Evolutionary conservation across 2,329 filamentous ascomycete genomes (phyloP).

Genomic region (Ambrosiella xylebori): DNA sequence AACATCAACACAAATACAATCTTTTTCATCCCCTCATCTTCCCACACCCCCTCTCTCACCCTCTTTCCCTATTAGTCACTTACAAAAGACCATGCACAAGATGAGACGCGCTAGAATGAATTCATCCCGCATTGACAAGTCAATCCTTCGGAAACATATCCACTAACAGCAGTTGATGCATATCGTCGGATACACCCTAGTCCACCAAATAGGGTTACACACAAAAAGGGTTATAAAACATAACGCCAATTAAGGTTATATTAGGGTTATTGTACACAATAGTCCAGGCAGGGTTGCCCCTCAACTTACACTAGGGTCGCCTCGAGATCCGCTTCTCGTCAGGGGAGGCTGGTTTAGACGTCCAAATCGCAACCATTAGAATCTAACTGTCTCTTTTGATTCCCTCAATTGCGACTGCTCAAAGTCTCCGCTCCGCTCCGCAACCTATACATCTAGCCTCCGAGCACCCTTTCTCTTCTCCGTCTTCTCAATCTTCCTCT

Average conservation of each 20-base stretch:
- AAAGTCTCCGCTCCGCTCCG: background rate
- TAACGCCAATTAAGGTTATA: background rate
- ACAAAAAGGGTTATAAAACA: too few relatives aligned
- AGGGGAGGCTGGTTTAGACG: background rate
- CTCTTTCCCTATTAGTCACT: slow-evolving; percentile 2
- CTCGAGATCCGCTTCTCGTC: background rate
- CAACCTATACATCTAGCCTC: background rate
- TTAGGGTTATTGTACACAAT: background rate
- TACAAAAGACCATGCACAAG: background rate
- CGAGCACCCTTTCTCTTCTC: too few relatives aligned
- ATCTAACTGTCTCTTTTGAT: slow-evolving; percentile 49
- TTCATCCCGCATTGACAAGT: background rate
- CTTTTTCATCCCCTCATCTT: too few relatives aligned
- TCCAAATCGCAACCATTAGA: slow-evolving; percentile 30
- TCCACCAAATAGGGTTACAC: too few relatives aligned
- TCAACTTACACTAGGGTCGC: background rate
- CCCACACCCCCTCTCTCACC: background rate
- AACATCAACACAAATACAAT: too few relatives aligned
- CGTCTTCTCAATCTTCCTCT: slow-evolving; percentile 20
- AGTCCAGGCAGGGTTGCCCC: background rate
- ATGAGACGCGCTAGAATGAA: background rate
- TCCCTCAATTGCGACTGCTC: slow-evolving; percentile 18
- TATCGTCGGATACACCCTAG: background rate
- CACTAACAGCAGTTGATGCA: background rate
- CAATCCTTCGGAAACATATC: background rate